Evolutionary conservation across 169 alveolate genomes (phyloP), one percentile per base, ranked within the genome.

Genomic region (Plasmodium inui): DNA sequence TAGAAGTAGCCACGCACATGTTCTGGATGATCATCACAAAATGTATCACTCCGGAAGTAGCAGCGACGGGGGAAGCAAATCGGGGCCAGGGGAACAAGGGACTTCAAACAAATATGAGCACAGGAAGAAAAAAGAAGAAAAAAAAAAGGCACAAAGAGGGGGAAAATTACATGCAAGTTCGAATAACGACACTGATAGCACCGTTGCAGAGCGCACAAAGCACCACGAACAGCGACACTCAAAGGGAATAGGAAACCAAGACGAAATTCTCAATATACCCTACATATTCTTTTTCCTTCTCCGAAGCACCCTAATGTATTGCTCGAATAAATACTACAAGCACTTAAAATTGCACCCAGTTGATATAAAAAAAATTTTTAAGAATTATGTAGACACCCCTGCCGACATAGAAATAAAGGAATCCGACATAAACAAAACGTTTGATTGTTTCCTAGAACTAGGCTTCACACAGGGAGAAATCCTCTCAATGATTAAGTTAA

Each of bases 211-310:
- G 6, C 12, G 17, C 12, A 39, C 84, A 30, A n/a, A 19, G 41
- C n/a, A 14, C 7, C 9, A 30, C 9, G 67, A 81, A 22, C 32
- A 81, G 30, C 17, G 67, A 10, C 30, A 9, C 26, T 28, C n/a
- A 32, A 28, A 83, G 26, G 22, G 53, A 3, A 30, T 30, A 67
- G 22, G 73, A 39, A 32, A 6, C 14, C 32, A 89, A 55, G 22
- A 80, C 28, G 44, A 89, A n/a, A 39, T 89, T 30, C 26, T 72
- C 61, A 78, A 78, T 32, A 79, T 89, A 61, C 94, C 94, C 32
- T 67, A 57, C 28, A 89, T 89, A 34, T 89, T 89, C 82, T 79
- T 89, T 67, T 89, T 89, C 53, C 94, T 89, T 39, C 83, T 89
- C 3, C 30, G 50, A n/a, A 61, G 90, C 53, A 41, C 57, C 9